Conservation (phyloP, 768 basidiomycete species). For the Tremella fuciformis region DNA sequence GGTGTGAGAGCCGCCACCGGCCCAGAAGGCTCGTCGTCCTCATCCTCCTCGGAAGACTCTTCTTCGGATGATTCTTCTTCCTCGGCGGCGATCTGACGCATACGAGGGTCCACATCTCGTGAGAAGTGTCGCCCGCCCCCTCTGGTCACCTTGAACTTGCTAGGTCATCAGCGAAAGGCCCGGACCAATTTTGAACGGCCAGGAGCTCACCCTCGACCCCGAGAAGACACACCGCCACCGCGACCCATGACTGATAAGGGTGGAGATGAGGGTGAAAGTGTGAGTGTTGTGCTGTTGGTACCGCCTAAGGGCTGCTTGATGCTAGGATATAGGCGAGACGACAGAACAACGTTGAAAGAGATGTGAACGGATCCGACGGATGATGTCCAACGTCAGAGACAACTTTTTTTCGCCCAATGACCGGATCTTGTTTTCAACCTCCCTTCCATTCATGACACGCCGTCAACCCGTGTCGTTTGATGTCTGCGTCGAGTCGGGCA, state of each 20-base stretch:
- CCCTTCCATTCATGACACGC: too few relatives aligned
- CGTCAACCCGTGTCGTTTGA: too few relatives aligned
- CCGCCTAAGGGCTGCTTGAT: too few relatives aligned
- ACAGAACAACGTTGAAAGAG: too few relatives aligned
- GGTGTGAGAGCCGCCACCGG: slow-evolving; percentile 50
- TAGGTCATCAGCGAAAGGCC: slow-evolving; percentile 3
- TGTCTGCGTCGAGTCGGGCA: too few relatives aligned
- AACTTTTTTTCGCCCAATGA: too few relatives aligned
- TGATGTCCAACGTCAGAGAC: too few relatives aligned
- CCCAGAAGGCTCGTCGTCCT: slow-evolving; percentile 45
- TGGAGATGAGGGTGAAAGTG: too few relatives aligned
- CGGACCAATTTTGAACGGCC: neutral
- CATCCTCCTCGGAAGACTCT: slow-evolving; percentile 52
- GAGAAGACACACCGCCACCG: slow-evolving; percentile 41
- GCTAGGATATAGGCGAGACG: too few relatives aligned
- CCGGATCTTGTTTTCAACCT: too few relatives aligned
- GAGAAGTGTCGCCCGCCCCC: slow-evolving; percentile 80
- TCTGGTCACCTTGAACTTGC: slow-evolving; percentile 80
- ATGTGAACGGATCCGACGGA: too few relatives aligned
- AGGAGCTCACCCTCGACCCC: slow-evolving; percentile 46
- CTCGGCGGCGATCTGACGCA: slow-evolving; percentile 21
- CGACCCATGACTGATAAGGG: slow-evolving; percentile 37
- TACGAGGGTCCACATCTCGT: slow-evolving; percentile 55
- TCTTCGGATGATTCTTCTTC: slow-evolving; percentile 33
- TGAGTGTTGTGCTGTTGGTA: too few relatives aligned